These are phyloP conservation scores for Psidium friedrichsthalianum DNA, from an alignment of 345 rosid species.

Conservation along the genomic window DNA sequence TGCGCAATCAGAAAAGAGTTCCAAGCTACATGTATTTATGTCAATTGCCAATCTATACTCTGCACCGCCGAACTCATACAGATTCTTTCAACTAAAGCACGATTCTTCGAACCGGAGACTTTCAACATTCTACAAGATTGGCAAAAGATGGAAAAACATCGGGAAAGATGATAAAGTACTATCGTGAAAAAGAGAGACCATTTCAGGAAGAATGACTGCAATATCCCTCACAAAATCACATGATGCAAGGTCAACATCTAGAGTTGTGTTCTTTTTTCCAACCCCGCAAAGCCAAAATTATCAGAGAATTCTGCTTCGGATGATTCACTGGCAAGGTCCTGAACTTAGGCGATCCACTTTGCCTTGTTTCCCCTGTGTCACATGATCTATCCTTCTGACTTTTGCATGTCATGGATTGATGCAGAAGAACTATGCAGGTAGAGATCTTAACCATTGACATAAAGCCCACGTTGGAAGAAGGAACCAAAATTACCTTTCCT, in stretches of 20 bases:
- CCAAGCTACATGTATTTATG: neutral
- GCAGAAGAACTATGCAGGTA: conserved; percentile 56
- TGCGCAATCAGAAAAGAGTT: neutral
- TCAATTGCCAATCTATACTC: neutral
- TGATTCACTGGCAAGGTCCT: neutral
- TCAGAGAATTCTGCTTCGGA: neutral
- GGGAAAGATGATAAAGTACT: neutral
- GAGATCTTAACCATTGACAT: conserved; percentile 65
- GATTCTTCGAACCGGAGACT: neutral
- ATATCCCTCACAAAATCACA: neutral
- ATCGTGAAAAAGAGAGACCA: neutral
- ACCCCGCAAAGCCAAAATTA: neutral
- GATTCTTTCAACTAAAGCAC: neutral
- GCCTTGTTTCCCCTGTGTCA: neutral
- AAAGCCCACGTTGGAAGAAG: conserved; percentile 87
- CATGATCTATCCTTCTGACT: neutral
- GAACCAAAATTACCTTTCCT: conserved; percentile 78
- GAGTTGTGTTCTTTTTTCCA: neutral
- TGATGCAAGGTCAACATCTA: neutral
- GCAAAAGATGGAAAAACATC: neutral
- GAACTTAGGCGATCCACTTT: neutral
- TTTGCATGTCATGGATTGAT: neutral
- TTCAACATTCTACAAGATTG: neutral
- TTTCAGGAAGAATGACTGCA: neutral
- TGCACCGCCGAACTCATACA: neutral